Evolutionary conservation across 257 asterid genomes (phyloP).

Genomic region (Avicennia marina): DNA sequence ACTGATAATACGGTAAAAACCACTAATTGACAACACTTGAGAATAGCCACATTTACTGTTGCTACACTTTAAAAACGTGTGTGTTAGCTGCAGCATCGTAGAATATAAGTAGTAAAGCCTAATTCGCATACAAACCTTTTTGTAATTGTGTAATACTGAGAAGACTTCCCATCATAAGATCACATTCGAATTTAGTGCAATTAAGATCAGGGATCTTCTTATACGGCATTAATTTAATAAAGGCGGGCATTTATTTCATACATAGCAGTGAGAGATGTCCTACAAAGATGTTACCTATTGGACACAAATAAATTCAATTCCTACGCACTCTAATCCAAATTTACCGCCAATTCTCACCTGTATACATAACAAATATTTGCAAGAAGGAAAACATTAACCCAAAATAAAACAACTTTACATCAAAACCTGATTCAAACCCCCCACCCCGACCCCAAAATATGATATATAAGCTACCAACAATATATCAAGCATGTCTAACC

Average conservation of each 20-base stretch:
- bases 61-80: background rate
- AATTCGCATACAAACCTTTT: background rate
- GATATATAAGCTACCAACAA: no score
- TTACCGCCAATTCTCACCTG: background rate
- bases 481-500: background rate
- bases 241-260: background rate
- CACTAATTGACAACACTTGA: background rate
- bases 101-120: background rate
- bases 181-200: no score
- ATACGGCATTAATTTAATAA: background rate
- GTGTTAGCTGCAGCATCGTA: background rate
- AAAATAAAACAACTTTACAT: background rate
- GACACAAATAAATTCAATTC: no score
- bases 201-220: no score
- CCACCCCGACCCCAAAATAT: no score
- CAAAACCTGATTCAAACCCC: conserved; percentile 8
- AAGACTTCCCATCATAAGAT: conserved; percentile 3
- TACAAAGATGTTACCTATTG: background rate
- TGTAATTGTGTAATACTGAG: background rate
- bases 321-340: background rate
- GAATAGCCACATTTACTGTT: background rate
- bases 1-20: conserved; percentile 3
- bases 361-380: background rate
- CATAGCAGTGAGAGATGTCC: conserved; percentile 1
- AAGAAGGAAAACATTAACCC: no score